Conservation (phyloP, 352 stramenopile genomes). For the Pythium chondricola region DNA sequence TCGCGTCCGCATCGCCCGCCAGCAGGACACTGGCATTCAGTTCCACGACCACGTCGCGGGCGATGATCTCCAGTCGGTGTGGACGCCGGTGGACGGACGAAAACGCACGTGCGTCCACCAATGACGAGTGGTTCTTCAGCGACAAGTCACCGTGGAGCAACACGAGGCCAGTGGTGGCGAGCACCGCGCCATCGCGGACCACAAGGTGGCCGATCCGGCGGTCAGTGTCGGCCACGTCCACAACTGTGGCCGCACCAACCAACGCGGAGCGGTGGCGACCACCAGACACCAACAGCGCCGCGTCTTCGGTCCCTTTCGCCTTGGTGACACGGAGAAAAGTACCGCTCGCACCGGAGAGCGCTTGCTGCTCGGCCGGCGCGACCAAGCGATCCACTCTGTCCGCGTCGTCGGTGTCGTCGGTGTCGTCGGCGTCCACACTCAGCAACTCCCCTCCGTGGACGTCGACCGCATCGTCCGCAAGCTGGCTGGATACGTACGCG, state of each 20-base stretch:
- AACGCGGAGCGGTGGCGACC: too few relatives aligned
- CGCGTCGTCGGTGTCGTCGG: neutral
- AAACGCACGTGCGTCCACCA: conserved; percentile 30
- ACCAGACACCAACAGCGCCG: too few relatives aligned
- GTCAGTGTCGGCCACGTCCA: neutral
- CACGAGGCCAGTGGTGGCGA: conserved; percentile 18
- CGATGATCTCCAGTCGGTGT: conserved; percentile 10
- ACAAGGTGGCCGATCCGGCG: conserved; percentile 18
- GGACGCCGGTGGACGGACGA: neutral
- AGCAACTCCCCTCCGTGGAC: conserved; percentile 40
- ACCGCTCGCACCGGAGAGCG: conserved; percentile 42
- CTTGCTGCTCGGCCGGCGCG: conserved; percentile 30
- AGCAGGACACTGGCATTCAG: too few relatives aligned
- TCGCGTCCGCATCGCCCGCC: conserved; percentile 30
- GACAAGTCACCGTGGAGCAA: conserved; percentile 24
- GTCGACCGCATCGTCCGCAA: conserved; percentile 46
- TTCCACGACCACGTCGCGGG: conserved; percentile 38
- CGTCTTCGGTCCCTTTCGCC: neutral
- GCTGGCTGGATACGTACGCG: conserved; percentile 57
- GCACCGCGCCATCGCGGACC: conserved; percentile 39
- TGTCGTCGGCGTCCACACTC: neutral
- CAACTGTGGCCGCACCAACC: conserved; percentile 8
- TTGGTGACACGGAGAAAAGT: conserved; percentile 54
- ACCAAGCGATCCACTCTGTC: conserved; percentile 27
- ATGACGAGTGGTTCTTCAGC: conserved; percentile 41